A percentile compares a stretch with the other conserved stretches of the same genome.
Evolutionary conservation across 805 yeast species (phyloP).

Genomic region (Metschnikowia vanudenii): DNA sequence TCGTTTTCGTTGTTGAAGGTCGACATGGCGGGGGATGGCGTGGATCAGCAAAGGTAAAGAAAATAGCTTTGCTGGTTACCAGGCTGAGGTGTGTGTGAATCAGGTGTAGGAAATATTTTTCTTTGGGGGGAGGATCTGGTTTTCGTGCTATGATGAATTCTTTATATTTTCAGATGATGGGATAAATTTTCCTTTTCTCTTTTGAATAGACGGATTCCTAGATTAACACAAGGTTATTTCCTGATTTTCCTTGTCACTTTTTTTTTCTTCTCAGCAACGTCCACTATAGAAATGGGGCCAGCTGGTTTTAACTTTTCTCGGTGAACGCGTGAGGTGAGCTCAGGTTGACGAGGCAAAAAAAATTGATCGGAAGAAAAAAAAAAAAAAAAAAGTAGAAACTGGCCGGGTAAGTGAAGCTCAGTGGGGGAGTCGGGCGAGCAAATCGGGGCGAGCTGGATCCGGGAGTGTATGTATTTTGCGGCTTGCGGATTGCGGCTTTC

Average conservation of each 20-base stretch:
- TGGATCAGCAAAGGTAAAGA: not conserved
- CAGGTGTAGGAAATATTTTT: too few species aligned
- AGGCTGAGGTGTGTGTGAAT: too few species aligned
- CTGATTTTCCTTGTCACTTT: not conserved
- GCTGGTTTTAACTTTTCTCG: not conserved
- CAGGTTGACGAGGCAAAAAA: not conserved
- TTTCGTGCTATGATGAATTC: too few species aligned
- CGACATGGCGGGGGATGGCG: slow-evolving; percentile 12
- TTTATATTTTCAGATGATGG: too few species aligned
- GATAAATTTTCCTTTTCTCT: too few species aligned
- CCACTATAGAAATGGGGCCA: not conserved
- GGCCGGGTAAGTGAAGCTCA: slow-evolving; percentile 1
- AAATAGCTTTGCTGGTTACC: too few species aligned
- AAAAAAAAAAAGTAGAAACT: not conserved
- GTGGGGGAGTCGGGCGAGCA: not conserved
- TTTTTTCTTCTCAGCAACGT: not conserved
- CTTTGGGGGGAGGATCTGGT: too few species aligned
- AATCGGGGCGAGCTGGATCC: too few species aligned
- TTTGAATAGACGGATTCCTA: not conserved
- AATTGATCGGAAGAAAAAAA: not conserved
- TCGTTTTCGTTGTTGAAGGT: slow-evolving; percentile 41
- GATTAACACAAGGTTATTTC: not conserved
- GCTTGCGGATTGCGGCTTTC: too few species aligned
- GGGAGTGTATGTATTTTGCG: too few species aligned
- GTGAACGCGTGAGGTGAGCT: slow-evolving; percentile 1